Conservation (phyloP, 2,329 filamentous ascomycete genomes). For the Aotearoamyces nothofagi region DNA sequence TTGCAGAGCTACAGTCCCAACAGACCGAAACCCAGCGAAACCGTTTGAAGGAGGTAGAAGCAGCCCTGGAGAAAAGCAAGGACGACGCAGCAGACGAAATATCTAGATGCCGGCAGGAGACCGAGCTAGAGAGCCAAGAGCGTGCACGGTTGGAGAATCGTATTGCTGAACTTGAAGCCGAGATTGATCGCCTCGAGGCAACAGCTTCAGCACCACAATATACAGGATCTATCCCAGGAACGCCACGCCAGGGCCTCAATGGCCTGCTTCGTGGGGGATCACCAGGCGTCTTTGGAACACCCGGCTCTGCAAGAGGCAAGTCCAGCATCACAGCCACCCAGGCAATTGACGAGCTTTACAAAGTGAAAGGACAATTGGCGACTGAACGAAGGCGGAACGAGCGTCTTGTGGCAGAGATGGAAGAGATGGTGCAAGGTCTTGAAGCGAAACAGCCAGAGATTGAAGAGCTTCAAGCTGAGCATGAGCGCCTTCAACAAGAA, state of each 20-base stretch:
- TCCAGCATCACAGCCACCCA: constrained; percentile 42
- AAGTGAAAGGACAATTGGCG: constrained; percentile 56
- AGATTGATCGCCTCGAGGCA: constrained; percentile 43
- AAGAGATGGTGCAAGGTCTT: constrained; percentile 72
- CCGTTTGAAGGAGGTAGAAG: constrained; percentile 55
- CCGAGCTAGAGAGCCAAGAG: constrained; percentile 40
- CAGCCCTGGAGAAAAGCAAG: constrained; percentile 38
- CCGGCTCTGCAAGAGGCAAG: constrained; percentile 39
- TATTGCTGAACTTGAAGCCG: constrained; percentile 48
- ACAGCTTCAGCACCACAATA: constrained; percentile 26
- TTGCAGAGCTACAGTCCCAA: constrained; percentile 71
- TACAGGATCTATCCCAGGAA: constrained; percentile 38
- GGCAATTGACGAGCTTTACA: constrained; percentile 47
- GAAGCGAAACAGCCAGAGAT: constrained; percentile 81
- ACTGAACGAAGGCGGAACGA: constrained; percentile 60
- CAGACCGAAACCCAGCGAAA: constrained; percentile 58
- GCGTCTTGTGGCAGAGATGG: constrained; percentile 60
- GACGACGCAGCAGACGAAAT: constrained; percentile 47
- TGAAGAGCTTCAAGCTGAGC: constrained; percentile 69
- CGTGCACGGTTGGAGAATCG: constrained; percentile 45
- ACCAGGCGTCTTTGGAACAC: constrained; percentile 39
- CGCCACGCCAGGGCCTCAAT: constrained; percentile 35
- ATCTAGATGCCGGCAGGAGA: constrained; percentile 33
- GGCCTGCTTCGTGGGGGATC: constrained; percentile 39
- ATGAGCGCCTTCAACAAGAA: constrained; percentile 65